A percentile compares a stretch with the other conserved stretches of the same genome.
Evolutionary conservation across 1,139 yeast genomes (phyloP).

Genomic region (Hyphopichia burtonii): DNA sequence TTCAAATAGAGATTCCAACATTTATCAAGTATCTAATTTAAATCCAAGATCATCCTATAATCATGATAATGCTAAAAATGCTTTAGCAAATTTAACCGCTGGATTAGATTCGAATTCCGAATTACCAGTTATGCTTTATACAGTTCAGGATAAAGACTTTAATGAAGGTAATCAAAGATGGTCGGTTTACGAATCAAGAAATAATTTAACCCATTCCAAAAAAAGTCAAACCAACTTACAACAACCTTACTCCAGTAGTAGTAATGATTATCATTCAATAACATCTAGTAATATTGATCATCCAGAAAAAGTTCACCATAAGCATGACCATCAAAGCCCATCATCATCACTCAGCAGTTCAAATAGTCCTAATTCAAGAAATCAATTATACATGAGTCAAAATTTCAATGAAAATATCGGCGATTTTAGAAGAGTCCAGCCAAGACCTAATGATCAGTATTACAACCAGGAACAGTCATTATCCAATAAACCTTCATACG

Average conservation of each 20-base stretch:
- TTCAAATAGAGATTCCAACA: not conserved
- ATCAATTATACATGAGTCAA: not conserved
- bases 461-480: not conserved
- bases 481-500: conserved; percentile 2
- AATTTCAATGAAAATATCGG: conserved; percentile 2
- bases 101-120: conserved; percentile 26
- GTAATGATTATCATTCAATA: not conserved
- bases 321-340: too few species aligned
- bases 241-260: not conserved
- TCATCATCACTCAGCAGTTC: not conserved
- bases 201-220: not conserved
- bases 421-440: not conserved
- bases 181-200: conserved; percentile 23
- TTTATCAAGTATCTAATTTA: not conserved
- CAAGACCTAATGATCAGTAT: not conserved
- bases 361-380: not conserved
- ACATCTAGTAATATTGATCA: not conserved
- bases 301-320: not conserved
- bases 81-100: conserved; percentile 20
- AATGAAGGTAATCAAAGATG: conserved; percentile 26
- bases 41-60: conserved; percentile 4
- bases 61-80: conserved; percentile 2
- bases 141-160: conserved; percentile 27
- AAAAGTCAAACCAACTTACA: not conserved
- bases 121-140: conserved; percentile 29